Percentiles rank a stretch among this genome's conserved stretches.
Conservation (phyloP, 768 basidiomycete genomes). For the Rickenella mellea region DNA sequence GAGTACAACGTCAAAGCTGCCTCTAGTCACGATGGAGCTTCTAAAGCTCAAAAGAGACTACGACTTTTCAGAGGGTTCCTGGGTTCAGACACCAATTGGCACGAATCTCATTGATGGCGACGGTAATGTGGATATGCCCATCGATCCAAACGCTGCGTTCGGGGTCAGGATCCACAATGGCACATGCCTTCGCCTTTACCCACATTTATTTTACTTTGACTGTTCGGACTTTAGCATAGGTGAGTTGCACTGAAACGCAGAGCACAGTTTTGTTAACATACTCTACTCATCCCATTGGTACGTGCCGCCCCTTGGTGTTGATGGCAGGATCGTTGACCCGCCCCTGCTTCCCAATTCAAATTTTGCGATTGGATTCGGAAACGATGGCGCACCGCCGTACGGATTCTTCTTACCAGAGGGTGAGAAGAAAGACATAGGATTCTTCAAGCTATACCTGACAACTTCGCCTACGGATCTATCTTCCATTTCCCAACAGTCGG, state of each 20-base stretch:
- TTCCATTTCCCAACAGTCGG: conserved; percentile 22
- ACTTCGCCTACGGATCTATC: conserved; percentile 25
- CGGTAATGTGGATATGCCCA: conserved; percentile 11
- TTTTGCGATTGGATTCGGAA: conserved; percentile 32
- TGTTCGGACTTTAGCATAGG: conserved; percentile 18
- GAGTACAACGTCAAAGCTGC: not conserved
- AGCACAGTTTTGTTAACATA: not conserved
- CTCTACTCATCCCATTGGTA: not conserved
- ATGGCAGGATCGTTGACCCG: conserved; percentile 2
- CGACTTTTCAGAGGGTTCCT: too few species aligned
- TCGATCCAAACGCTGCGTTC: conserved; percentile 12
- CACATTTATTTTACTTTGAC: conserved; percentile 20
- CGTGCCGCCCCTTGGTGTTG: not conserved
- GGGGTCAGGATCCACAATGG: conserved; percentile 17
- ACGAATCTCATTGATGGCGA: conserved; percentile 3
- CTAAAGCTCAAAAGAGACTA: too few species aligned
- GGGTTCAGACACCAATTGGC: too few species aligned
- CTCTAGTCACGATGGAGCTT: conserved; percentile 1
- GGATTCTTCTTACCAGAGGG: conserved; percentile 20
- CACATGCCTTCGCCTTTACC: conserved; percentile 12
- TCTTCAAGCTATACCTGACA: conserved; percentile 34
- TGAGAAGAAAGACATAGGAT: conserved; percentile 28
- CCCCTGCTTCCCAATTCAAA: conserved; percentile 4
- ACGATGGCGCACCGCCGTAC: conserved; percentile 23
- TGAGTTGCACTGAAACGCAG: conserved; percentile 1